phyloP scores from a whole-genome alignment of 1,139 yeast species.

The Blastobotrys aristatus region DNA sequence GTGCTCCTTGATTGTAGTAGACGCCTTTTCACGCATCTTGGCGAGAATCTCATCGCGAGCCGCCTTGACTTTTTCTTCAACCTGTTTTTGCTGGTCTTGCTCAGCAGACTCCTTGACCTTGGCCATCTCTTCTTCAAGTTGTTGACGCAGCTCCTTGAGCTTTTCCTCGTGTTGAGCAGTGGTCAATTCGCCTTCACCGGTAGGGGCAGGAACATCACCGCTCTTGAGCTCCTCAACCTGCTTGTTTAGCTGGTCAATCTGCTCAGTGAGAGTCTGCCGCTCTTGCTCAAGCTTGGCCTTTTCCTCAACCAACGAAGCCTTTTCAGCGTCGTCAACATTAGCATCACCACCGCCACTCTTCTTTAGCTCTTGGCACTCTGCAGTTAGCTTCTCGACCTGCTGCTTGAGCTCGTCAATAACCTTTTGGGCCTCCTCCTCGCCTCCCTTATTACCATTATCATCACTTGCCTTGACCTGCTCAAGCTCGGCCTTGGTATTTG shows the following conservation, averaged over 20 bases:
- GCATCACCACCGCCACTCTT: background rate
- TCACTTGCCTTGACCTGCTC: constrained; percentile 29
- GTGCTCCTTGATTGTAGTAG: background rate
- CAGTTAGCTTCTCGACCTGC: constrained; percentile 20
- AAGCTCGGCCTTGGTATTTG: constrained; percentile 22
- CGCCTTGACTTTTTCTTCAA: constrained; percentile 5
- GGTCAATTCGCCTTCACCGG: constrained; percentile 5
- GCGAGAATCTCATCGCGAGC: background rate
- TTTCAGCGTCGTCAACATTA: background rate
- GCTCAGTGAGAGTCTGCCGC: constrained; percentile 12
- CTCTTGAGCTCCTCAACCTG: constrained; percentile 13
- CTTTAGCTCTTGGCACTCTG: constrained; percentile 13
- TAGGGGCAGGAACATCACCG: constrained; percentile 9
- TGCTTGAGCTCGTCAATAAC: constrained; percentile 21
- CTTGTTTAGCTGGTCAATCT: constrained; percentile 4
- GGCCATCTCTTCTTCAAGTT: constrained; percentile 7
- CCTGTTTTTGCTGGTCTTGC: constrained; percentile 11
- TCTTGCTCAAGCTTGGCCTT: constrained; percentile 13
- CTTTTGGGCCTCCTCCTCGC: background rate
- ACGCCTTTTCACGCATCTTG: background rate
- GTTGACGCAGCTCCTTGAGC: constrained; percentile 7
- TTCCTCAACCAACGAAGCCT: constrained; percentile 7
- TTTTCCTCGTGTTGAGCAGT: constrained; percentile 2
- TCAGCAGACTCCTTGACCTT: constrained; percentile 7
- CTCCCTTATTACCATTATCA: background rate